These are phyloP conservation scores for Noccaea caerulescens DNA, from an alignment of 345 rosid genomes.

Conservation along the genomic window DNA sequence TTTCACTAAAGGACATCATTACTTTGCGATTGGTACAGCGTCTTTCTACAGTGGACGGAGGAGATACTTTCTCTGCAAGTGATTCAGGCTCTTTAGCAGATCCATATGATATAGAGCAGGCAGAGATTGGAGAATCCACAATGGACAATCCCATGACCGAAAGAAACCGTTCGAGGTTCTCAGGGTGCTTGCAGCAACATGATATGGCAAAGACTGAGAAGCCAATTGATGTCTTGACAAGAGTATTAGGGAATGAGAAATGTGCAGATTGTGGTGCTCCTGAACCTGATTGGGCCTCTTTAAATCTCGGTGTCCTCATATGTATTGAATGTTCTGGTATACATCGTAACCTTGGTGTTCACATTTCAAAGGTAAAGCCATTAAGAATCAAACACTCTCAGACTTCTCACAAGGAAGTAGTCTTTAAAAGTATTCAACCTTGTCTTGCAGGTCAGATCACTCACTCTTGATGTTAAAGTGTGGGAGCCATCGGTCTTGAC, in stretches of 20 bases:
- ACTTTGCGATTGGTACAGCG: conserved; percentile 49
- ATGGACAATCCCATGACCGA: conserved; percentile 46
- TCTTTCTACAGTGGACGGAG: conserved; percentile 50
- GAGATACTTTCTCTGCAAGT: conserved; percentile 53
- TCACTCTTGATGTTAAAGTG: conserved; percentile 79
- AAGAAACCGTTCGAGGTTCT: conserved; percentile 50
- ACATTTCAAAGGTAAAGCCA: conserved; percentile 69
- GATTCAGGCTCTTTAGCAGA: conserved; percentile 54
- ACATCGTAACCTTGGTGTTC: conserved; percentile 87
- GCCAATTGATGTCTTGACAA: conserved; percentile 65
- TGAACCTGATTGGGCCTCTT: conserved; percentile 89
- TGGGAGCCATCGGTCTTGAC: conserved; percentile 81
- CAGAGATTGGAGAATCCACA: conserved; percentile 47
- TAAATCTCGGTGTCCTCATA: conserved; percentile 74
- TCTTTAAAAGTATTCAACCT: conserved; percentile 16
- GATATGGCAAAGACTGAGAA: conserved; percentile 53
- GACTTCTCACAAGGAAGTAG: conserved; percentile 15
- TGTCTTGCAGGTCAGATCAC: conserved; percentile 68
- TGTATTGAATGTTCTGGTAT: conserved; percentile 84
- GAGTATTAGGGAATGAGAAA: conserved; percentile 66
- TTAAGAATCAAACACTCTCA: conserved; percentile 8
- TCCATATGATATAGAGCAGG: conserved; percentile 52
- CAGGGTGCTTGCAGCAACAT: conserved; percentile 55
- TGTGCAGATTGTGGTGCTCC: conserved; percentile 85
- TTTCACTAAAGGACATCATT: conserved; percentile 22